Percentiles rank a stretch among this genome's conserved stretches.
phyloP scores from a whole-genome alignment of 495 filamentous ascomycete species.

The Penicillium bovifimosum region DNA sequence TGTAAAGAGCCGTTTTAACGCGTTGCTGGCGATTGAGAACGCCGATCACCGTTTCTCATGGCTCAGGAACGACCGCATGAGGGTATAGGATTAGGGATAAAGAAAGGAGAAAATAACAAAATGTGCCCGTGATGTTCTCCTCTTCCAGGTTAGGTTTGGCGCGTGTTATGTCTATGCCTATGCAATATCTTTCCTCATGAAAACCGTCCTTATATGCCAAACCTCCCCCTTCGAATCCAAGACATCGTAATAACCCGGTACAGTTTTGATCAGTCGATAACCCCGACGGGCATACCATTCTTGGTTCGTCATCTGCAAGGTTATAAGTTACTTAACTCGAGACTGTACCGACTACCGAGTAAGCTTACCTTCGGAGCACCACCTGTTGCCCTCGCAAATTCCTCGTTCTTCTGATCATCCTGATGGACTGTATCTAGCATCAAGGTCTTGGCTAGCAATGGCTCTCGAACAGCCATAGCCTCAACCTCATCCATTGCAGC shows the following conservation, averaged over 20 bases:
- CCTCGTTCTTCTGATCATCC: constrained; percentile 16
- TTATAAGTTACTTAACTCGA: background rate
- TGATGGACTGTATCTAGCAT: constrained; percentile 19
- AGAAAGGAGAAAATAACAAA: background rate
- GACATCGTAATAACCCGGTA: constrained; percentile 13
- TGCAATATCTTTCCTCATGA: constrained; percentile 24
- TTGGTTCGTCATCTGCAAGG: constrained; percentile 12
- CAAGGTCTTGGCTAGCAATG: constrained; percentile 16
- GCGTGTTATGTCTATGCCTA: background rate
- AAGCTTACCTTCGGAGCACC: constrained; percentile 17
- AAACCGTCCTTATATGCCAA: constrained; percentile 19
- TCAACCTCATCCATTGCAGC: constrained; percentile 28
- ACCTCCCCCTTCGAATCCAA: constrained; percentile 12
- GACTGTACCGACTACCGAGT: background rate
- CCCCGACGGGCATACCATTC: constrained; percentile 19
- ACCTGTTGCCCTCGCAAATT: constrained; percentile 16
- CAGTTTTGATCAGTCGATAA: constrained; percentile 10
- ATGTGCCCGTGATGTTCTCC: background rate
- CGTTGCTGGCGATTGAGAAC: constrained; percentile 24
- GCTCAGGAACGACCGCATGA: background rate
- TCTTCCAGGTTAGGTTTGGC: constrained; percentile 7
- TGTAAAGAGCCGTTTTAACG: constrained; percentile 44
- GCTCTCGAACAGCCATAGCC: constrained; percentile 20
- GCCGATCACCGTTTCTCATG: constrained; percentile 22
- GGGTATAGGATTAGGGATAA: background rate